Evolutionary conservation across 148 eudicot species (phyloP), one percentile per base, ranked within the genome.

Genomic region (Chenopodium suecicum): DNA sequence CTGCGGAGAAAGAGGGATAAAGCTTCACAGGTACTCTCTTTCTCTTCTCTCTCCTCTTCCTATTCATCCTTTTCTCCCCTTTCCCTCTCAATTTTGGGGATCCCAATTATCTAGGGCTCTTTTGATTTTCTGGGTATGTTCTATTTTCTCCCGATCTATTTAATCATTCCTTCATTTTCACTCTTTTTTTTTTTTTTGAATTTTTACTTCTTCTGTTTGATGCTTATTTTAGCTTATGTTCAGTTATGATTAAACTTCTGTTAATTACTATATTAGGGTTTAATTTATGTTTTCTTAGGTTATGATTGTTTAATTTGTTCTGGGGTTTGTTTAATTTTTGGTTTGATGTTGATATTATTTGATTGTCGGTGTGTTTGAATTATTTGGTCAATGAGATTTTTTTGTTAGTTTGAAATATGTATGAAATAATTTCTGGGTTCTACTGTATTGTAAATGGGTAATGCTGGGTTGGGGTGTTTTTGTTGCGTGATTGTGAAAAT

Each of bases 21-120:
- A 84, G 62, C 37, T 73, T 79, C 80, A 6, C 63, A 69, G 23
- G 32, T 73, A 46, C 77, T 70, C 29, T 76, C 44, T 37, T 37
- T 64, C 48, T 84, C 86, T 68, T 84, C 86, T 22, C 74, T 52
- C 62, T 23, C 22, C 20, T 56, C 65, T 56, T 56, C 62, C 62
- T 56, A 56, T 56, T 56, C 62, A 56, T 50, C 79, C 23, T 70
- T 75, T 17, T 63, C n/a, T 58, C 79, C 88, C 81, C 56, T 44
- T 58, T 79, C 81, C 32, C 76, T 25, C 75, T 77, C 69, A 17
- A 72, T 74, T 81, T 87, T 52, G 80, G 89, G 89, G 62, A 89
- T 87, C 88, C 92, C 88, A 78, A 81, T 83, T 37, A 86, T 88
- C 86, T 88, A 90, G 90, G 86, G 82, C 78, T 84, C 69, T 44